Conservation (phyloP, 2,329 filamentous ascomycete genomes). For the Lachnellula occidentalis region DNA sequence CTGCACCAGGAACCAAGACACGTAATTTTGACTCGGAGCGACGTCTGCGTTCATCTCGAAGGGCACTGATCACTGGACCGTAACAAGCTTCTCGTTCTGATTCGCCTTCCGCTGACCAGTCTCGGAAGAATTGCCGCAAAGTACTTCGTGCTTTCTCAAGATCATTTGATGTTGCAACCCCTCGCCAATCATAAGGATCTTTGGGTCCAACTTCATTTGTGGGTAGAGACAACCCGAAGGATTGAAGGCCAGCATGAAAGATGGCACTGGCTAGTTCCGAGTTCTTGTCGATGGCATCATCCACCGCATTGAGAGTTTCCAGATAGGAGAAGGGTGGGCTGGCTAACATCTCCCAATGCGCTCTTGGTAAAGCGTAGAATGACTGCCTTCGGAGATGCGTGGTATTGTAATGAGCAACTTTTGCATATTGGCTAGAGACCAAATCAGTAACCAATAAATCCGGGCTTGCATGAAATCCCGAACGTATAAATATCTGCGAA, state of each 20-base stretch:
- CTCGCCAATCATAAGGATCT: slow-evolving; percentile 54
- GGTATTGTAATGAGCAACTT: slow-evolving; percentile 79
- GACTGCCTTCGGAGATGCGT: slow-evolving; percentile 87
- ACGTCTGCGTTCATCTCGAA: slow-evolving; percentile 45
- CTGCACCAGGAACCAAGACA: slow-evolving; percentile 84
- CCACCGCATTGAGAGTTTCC: slow-evolving; percentile 70
- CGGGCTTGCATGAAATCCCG: too few species aligned
- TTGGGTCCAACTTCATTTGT: slow-evolving; percentile 8
- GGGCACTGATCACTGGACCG: slow-evolving; percentile 61
- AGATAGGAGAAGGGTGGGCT: slow-evolving; percentile 77
- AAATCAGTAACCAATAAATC: not conserved
- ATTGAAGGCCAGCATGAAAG: slow-evolving; percentile 59
- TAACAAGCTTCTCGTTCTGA: slow-evolving; percentile 74
- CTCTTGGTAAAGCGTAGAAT: slow-evolving; percentile 83
- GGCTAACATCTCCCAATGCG: slow-evolving; percentile 79
- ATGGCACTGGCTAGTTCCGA: slow-evolving; percentile 78
- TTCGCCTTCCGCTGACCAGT: slow-evolving; percentile 80
- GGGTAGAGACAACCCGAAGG: slow-evolving; percentile 49
- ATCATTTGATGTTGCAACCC: slow-evolving; percentile 65
- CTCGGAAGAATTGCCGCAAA: slow-evolving; percentile 86
- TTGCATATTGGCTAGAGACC: slow-evolving; percentile 70
- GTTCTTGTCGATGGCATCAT: slow-evolving; percentile 85
- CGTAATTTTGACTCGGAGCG: slow-evolving; percentile 26
- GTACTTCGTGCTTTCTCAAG: slow-evolving; percentile 90
- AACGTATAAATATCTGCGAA: too few species aligned